Evolutionary conservation across 2,329 filamentous ascomycete genomes (phyloP).

Genomic region (Dothidotthia symphoricarpi): DNA sequence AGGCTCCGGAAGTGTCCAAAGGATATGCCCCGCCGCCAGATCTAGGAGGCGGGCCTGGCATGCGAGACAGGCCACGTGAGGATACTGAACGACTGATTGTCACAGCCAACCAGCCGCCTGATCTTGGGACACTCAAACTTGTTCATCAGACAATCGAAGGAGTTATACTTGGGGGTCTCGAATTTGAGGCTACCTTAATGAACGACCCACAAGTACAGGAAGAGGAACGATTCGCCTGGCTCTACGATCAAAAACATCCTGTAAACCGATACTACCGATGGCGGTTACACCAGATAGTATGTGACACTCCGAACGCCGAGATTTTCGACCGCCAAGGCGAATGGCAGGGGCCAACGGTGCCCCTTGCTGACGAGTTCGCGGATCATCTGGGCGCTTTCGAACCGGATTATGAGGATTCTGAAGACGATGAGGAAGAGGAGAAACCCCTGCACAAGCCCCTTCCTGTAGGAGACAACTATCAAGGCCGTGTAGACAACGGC

Average conservation of each 20-base stretch:
- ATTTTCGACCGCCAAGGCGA: slow-evolving; percentile 38
- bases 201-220: slow-evolving; percentile 75
- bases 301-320: slow-evolving; percentile 43
- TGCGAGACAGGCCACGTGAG: slow-evolving; percentile 20
- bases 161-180: slow-evolving; percentile 74
- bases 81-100: slow-evolving; percentile 32
- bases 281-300: slow-evolving; percentile 84
- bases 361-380: slow-evolving; percentile 76
- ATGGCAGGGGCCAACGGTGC: slow-evolving; percentile 74
- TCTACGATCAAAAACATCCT: slow-evolving; percentile 75
- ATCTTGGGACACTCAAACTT: slow-evolving; percentile 74
- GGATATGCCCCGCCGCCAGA: slow-evolving; percentile 31
- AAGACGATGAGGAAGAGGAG: slow-evolving; percentile 71
- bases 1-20: slow-evolving; percentile 28
- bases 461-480: slow-evolving; percentile 30
- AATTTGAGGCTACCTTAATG: slow-evolving; percentile 93
- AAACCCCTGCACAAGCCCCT: slow-evolving; percentile 23
- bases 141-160: slow-evolving; percentile 87
- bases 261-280: slow-evolving; percentile 89
- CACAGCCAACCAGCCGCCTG: slow-evolving; percentile 65
- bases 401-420: slow-evolving; percentile 40
- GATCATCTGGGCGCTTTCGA: slow-evolving; percentile 77
- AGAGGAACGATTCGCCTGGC: slow-evolving; percentile 89
- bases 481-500: slow-evolving; percentile 25
- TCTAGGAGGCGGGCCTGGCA: slow-evolving; percentile 21